phyloP scores from a whole-genome alignment of 805 yeast genomes.

The Metschnikowia kofuensis region DNA sequence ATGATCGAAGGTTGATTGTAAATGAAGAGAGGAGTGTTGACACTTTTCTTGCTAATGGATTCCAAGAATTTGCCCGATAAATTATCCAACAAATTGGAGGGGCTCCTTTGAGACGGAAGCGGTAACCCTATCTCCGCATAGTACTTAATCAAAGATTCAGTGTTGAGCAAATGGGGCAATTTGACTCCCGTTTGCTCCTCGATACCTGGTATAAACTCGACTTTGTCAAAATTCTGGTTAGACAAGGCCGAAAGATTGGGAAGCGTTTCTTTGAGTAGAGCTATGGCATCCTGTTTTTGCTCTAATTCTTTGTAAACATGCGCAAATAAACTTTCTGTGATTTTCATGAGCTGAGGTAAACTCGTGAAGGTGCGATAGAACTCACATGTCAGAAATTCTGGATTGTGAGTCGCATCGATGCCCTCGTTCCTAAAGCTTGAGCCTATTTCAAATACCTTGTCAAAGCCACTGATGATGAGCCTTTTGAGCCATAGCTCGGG shows the following conservation, averaged over 20 bases:
- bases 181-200: constrained; percentile 49
- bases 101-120: constrained; percentile 41
- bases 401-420: constrained; percentile 87
- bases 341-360: constrained; percentile 60
- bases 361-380: constrained; percentile 74
- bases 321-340: constrained; percentile 59
- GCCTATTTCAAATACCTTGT: constrained; percentile 84
- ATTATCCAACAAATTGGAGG: constrained; percentile 61
- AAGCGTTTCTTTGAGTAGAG: constrained; percentile 16
- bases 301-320: constrained; percentile 34
- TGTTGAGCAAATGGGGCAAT: constrained; percentile 46
- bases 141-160: constrained; percentile 40
- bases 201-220: constrained; percentile 68
- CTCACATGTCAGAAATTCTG: constrained; percentile 90
- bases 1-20: constrained; percentile 78
- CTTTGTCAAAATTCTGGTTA: constrained; percentile 21
- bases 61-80: constrained; percentile 65
- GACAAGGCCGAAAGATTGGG: constrained; percentile 16
- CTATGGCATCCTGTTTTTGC: constrained; percentile 8
- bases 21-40: constrained; percentile 62
- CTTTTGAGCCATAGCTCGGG: constrained; percentile 94
- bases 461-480: constrained; percentile 79
- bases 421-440: constrained; percentile 89
- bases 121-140: constrained; percentile 35
- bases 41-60: constrained; percentile 43